Conservation (phyloP, 2,329 filamentous ascomycete species). For the Venturia asperata region DNA sequence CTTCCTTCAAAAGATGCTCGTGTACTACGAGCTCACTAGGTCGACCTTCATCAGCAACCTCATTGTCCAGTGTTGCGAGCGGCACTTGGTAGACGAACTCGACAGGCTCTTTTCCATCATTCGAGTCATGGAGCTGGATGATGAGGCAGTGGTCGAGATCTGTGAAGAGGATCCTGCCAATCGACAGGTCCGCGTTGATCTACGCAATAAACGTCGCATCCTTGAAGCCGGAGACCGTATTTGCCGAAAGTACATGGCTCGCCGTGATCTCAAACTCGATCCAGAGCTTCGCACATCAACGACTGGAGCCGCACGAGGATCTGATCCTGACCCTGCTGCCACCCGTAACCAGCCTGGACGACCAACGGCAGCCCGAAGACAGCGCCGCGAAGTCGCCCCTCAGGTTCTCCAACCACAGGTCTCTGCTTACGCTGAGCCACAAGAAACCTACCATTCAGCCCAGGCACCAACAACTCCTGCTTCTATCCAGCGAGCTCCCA, state of each 20-base stretch:
- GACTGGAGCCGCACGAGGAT: background rate
- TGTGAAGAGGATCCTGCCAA: conserved; percentile 6
- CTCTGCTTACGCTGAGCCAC: background rate
- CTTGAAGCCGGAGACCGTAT: conserved; percentile 19
- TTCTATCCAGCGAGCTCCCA: background rate
- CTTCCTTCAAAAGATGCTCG: conserved; percentile 19
- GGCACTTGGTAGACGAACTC: conserved; percentile 19
- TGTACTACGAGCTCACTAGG: conserved; percentile 19
- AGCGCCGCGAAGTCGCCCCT: conserved; percentile 3
- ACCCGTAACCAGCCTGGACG: background rate
- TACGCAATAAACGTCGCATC: conserved; percentile 14
- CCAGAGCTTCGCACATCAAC: background rate
- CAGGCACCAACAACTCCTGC: conserved; percentile 5
- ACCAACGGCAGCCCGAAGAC: background rate
- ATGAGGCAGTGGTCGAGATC: conserved; percentile 17
- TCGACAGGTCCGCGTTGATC: conserved; percentile 15
- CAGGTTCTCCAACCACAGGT: background rate
- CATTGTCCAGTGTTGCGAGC: conserved; percentile 20
- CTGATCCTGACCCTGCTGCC: background rate
- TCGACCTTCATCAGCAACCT: conserved; percentile 19
- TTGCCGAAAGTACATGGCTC: conserved; percentile 17
- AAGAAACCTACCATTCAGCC: background rate
- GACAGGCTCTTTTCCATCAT: conserved; percentile 17
- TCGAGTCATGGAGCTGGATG: conserved; percentile 16
- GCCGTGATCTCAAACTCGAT: conserved; percentile 16